Conservation (phyloP, 257 asterid genomes). For the Ilex asprella region DNA sequence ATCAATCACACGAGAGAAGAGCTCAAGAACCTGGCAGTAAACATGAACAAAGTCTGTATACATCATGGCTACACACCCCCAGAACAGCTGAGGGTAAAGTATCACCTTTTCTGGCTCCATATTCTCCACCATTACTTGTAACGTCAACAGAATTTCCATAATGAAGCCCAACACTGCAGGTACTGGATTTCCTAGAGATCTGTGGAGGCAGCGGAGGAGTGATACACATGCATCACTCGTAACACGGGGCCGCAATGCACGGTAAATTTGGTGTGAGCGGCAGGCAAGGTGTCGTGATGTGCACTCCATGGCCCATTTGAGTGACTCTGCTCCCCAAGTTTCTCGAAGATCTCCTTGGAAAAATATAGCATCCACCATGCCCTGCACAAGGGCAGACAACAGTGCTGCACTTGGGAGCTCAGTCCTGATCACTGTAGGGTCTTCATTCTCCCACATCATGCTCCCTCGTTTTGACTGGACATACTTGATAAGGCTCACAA, state of each 20-base stretch:
- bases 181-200: slow-evolving; percentile 87
- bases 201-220: slow-evolving; percentile 88
- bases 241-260: slow-evolving; percentile 84
- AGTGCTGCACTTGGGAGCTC: slow-evolving; percentile 99
- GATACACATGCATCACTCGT: slow-evolving; percentile 97
- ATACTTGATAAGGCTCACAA: slow-evolving; percentile 88
- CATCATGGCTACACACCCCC: slow-evolving; percentile 99
- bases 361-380: slow-evolving; percentile 98
- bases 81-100: slow-evolving; percentile 96
- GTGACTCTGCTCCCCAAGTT: slow-evolving; percentile 98
- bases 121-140: slow-evolving; percentile 98
- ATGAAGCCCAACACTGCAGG: slow-evolving; percentile 92
- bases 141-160: slow-evolving; percentile 88
- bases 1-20: slow-evolving; percentile 81
- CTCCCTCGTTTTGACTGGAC: slow-evolving; percentile 95
- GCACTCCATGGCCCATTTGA: slow-evolving; percentile 99
- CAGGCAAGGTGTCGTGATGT: slow-evolving; percentile 98
- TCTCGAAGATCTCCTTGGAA: slow-evolving; percentile 99
- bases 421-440: slow-evolving; percentile 73
- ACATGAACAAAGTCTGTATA: slow-evolving; percentile 96
- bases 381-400: slow-evolving; percentile 93
- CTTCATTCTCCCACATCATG: slow-evolving; percentile 71
- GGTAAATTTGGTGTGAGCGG: slow-evolving; percentile 98
- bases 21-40: slow-evolving; percentile 96
- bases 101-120: slow-evolving; percentile 99